Conservation (phyloP, 441 rosid genomes). For the Mallotus japonicus region DNA sequence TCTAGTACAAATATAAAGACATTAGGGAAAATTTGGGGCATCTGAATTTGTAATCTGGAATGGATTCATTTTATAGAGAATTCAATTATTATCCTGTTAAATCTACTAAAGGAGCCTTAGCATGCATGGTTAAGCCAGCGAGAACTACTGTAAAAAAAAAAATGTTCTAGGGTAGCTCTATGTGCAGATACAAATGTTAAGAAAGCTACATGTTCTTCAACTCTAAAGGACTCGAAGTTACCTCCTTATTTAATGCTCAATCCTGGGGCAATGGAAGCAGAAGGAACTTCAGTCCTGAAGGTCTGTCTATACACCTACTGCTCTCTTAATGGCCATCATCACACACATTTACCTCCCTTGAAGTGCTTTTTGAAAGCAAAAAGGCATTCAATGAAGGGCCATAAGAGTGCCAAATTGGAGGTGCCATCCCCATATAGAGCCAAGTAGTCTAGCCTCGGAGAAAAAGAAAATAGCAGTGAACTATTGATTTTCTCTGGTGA, state of each 20-base stretch:
- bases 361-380: constrained; percentile 65
- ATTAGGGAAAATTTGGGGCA: constrained; percentile 63
- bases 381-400: constrained; percentile 58
- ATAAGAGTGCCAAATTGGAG: constrained; percentile 47
- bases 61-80: constrained; percentile 47
- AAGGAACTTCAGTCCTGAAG: constrained; percentile 70
- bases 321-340: constrained; percentile 86
- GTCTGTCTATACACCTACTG: constrained; percentile 83
- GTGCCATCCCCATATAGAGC: constrained; percentile 28
- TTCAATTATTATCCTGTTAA: constrained; percentile 39
- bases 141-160: constrained; percentile 38
- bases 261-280: constrained; percentile 56
- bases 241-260: constrained; percentile 63
- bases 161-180: constrained; percentile 46
- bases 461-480: constrained; percentile 14
- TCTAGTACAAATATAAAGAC: constrained; percentile 24
- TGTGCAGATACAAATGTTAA: constrained; percentile 43
- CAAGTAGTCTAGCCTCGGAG: constrained; percentile 19
- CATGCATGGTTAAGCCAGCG: constrained; percentile 69
- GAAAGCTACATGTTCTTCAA: constrained; percentile 86
- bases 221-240: constrained; percentile 76
- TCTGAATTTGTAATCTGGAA: constrained; percentile 60
- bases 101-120: constrained; percentile 45
- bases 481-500: not conserved
- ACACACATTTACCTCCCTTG: constrained; percentile 62